A percentile compares a stretch with the other conserved stretches of the same genome.
Conservation (phyloP, 225 moss, liverwort and hornwort genomes). For the Marchantia polymorpha region DNA sequence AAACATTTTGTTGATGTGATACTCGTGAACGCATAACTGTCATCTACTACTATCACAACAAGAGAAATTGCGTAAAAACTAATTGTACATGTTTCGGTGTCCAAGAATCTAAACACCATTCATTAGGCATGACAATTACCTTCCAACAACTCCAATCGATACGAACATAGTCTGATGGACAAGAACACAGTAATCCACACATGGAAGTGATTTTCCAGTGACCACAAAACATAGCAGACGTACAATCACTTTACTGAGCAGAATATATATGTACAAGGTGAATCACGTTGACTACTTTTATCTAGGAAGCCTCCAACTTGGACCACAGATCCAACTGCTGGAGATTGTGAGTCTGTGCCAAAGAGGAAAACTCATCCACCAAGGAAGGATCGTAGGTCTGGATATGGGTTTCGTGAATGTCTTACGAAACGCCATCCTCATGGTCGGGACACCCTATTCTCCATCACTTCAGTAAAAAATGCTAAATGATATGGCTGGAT, state of each 20-base stretch:
- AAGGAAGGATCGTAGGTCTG: neutral
- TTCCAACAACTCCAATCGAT: too few relatives aligned
- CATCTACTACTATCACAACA: too few relatives aligned
- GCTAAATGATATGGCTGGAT: constrained; percentile 27
- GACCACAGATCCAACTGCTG: constrained; percentile 9
- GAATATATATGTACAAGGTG: constrained; percentile 35
- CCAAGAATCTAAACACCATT: too few relatives aligned
- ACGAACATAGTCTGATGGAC: too few relatives aligned
- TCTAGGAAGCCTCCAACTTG: constrained; percentile 16
- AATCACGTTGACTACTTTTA: constrained; percentile 1
- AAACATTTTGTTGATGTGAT: too few relatives aligned
- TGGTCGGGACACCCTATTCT: constrained; percentile 8
- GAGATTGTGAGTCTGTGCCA: constrained; percentile 17
- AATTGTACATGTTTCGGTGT: too few relatives aligned
- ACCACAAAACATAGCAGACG: neutral
- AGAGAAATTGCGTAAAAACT: too few relatives aligned
- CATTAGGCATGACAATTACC: too few relatives aligned
- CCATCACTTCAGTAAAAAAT: constrained; percentile 23
- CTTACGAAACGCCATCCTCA: neutral
- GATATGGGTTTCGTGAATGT: neutral
- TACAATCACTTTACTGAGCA: constrained; percentile 32
- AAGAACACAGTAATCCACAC: too few relatives aligned
- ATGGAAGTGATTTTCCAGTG: neutral
- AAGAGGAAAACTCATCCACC: constrained; percentile 13
- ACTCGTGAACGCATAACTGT: too few relatives aligned